Evolutionary conservation across 495 filamentous ascomycete genomes (phyloP).

Genomic region (Neurospora sp.): DNA sequence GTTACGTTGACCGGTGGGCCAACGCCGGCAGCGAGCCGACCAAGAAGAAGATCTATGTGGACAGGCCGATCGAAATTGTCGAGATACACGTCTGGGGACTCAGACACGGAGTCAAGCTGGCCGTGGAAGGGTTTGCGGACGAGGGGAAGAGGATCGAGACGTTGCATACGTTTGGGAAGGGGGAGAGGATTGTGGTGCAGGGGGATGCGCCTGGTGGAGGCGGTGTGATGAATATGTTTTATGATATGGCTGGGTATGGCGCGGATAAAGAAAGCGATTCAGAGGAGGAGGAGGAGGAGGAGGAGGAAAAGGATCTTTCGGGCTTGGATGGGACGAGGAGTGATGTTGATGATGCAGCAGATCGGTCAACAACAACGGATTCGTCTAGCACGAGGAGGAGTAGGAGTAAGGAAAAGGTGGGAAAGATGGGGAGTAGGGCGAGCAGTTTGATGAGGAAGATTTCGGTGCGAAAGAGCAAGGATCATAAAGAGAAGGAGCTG

Average conservation of each 20-base stretch:
- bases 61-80: conserved; percentile 71
- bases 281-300: conserved; percentile 16
- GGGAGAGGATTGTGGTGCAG: conserved; percentile 66
- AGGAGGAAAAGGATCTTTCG: conserved; percentile 14
- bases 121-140: conserved; percentile 75
- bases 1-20: conserved; percentile 86
- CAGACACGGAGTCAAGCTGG: conserved; percentile 76
- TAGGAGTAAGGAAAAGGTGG: conserved; percentile 12
- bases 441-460: conserved; percentile 16
- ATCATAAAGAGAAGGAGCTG: conserved; percentile 3
- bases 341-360: neutral
- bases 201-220: conserved; percentile 36
- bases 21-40: conserved; percentile 24
- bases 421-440: conserved; percentile 6
- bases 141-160: conserved; percentile 77
- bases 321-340: conserved; percentile 9
- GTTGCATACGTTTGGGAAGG: conserved; percentile 67
- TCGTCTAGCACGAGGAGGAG: neutral
- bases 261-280: neutral
- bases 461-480: conserved; percentile 6
- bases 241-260: conserved; percentile 41
- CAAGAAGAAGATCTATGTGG: conserved; percentile 61
- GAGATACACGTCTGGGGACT: conserved; percentile 90
- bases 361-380: neutral
- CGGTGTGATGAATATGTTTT: conserved; percentile 39